A percentile compares a stretch with the other conserved stretches of the same genome.
Evolutionary conservation across 805 yeast genomes (phyloP).

Genomic region (Pichia occidentalis): DNA sequence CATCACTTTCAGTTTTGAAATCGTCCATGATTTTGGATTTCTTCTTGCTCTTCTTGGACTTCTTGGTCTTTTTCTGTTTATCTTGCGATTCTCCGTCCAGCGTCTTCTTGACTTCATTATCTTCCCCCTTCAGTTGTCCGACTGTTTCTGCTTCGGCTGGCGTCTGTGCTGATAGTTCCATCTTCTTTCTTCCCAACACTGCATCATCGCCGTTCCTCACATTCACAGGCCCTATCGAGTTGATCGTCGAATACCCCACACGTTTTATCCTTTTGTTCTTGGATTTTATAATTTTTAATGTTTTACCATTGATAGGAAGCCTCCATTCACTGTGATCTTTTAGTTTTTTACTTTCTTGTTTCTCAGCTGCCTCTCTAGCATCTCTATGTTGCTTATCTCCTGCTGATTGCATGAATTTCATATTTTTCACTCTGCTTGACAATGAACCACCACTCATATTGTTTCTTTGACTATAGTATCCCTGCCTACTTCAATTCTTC

Average conservation of each 20-base stretch:
- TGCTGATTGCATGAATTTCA: conserved; percentile 64
- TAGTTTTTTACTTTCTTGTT: conserved; percentile 30
- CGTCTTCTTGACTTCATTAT: too few relatives aligned
- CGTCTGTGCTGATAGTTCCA: background rate
- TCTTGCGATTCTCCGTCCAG: too few relatives aligned
- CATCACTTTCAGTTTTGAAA: conserved; percentile 3
- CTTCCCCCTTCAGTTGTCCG: conserved; percentile 2
- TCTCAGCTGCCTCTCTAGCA: conserved; percentile 27
- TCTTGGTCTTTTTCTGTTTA: background rate
- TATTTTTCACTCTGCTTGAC: conserved; percentile 71
- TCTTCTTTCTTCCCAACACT: conserved; percentile 1
- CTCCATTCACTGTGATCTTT: conserved; percentile 51
- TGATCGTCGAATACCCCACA: conserved; percentile 28
- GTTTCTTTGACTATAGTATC: background rate
- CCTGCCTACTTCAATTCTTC: too few relatives aligned
- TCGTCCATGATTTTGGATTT: conserved; percentile 7
- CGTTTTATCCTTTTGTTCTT: conserved; percentile 16
- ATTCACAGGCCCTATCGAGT: conserved; percentile 7
- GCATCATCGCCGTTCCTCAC: background rate
- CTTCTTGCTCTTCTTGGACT: conserved; percentile 4
- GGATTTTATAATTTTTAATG: conserved; percentile 19
- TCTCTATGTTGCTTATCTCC: conserved; percentile 23
- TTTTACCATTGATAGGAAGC: conserved; percentile 29
- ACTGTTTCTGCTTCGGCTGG: conserved; percentile 6
- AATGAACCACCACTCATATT: conserved; percentile 30